Percentiles rank a stretch among this genome's conserved stretches.
phyloP scores from a whole-genome alignment of 139 green algal species.

The Monoraphidium neglectum region DNA sequence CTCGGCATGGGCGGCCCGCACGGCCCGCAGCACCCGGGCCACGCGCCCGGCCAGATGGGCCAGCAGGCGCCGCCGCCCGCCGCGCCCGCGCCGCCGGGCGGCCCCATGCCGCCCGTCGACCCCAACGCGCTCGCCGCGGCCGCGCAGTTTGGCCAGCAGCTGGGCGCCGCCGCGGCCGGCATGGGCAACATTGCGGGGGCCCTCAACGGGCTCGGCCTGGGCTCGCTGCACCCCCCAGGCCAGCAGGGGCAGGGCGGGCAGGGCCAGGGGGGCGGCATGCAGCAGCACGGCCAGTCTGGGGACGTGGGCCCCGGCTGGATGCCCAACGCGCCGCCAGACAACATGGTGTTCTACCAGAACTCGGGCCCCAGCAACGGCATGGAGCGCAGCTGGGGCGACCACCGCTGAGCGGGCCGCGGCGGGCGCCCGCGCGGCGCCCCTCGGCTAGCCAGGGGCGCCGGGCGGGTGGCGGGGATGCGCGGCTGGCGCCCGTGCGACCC shows the following conservation, averaged over 20 bases:
- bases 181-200: slow-evolving; percentile 10
- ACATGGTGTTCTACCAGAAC: slow-evolving; percentile 28
- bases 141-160: slow-evolving; percentile 11
- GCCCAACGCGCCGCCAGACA: slow-evolving; percentile 3
- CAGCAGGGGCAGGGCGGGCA: neutral
- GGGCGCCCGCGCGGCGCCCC: too few relatives aligned
- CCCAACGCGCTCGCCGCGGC: neutral
- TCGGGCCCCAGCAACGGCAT: neutral
- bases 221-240: neutral
- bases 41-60: neutral
- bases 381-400: slow-evolving; percentile 22
- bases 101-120: neutral
- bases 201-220: slow-evolving; percentile 23
- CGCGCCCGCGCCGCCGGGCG: neutral
- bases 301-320: slow-evolving; percentile 13
- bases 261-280: neutral
- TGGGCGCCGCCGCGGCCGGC: neutral
- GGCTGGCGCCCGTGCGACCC: too few relatives aligned
- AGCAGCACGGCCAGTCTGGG: neutral
- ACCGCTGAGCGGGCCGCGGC: neutral
- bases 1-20: neutral
- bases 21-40: too few relatives aligned
- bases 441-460: too few relatives aligned
- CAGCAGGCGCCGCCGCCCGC: neutral
- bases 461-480: too few relatives aligned